phyloP scores from a whole-genome alignment of 352 stramenopile species.

The Detonula confervacea region DNA sequence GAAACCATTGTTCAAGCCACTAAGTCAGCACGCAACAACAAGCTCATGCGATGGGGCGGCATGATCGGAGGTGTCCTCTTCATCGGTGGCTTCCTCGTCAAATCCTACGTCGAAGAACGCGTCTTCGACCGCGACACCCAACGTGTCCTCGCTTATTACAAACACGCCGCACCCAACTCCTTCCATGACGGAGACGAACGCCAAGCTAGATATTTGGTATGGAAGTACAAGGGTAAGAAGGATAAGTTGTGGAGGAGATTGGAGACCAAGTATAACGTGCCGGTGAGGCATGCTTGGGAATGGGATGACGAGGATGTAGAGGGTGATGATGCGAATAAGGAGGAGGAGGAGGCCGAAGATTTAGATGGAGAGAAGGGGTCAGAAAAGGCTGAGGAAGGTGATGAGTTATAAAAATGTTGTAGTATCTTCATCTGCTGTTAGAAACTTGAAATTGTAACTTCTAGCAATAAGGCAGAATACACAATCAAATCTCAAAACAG shows the following conservation, averaged over 20 bases:
- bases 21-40: slow-evolving; percentile 73
- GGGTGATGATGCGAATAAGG: slow-evolving; percentile 36
- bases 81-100: slow-evolving; percentile 82
- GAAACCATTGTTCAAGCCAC: slow-evolving; percentile 83
- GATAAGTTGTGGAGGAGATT: slow-evolving; percentile 78
- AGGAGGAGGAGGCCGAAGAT: slow-evolving; percentile 52
- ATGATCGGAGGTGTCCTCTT: slow-evolving; percentile 74
- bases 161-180: slow-evolving; percentile 71
- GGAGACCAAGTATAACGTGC: slow-evolving; percentile 79
- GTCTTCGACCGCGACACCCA: slow-evolving; percentile 78
- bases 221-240: slow-evolving; percentile 84
- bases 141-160: slow-evolving; percentile 82
- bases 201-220: slow-evolving; percentile 79
- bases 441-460: not conserved
- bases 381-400: slow-evolving; percentile 23
- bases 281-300: slow-evolving; percentile 68
- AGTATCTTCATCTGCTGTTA: not conserved
- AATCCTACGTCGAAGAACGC: slow-evolving; percentile 81
- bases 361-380: slow-evolving; percentile 46
- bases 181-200: slow-evolving; percentile 77
- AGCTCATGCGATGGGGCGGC: slow-evolving; percentile 63
- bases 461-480: too few species aligned
- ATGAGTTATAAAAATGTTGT: slow-evolving; percentile 49
- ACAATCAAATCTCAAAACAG: too few species aligned
- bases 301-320: slow-evolving; percentile 61